Conservation (phyloP, 305 asterid species). For the Fraxinus latifolia region DNA sequence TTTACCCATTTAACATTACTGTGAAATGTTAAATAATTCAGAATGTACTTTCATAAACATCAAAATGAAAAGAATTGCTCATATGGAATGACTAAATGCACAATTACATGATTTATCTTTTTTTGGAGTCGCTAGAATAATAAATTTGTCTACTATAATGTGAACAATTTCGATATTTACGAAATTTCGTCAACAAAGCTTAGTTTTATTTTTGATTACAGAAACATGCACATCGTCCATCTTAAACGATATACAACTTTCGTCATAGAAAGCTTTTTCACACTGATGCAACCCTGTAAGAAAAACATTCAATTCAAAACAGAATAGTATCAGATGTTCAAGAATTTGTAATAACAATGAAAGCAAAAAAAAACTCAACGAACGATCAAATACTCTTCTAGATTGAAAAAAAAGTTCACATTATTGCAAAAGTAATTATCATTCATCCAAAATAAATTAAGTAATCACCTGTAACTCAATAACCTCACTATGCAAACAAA, state of each 20-base stretch:
- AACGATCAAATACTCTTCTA: background rate
- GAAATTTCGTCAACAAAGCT: background rate
- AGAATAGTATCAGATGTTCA: background rate
- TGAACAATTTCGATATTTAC: background rate
- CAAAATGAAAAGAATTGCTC: background rate
- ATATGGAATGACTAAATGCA: background rate
- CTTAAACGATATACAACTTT: background rate
- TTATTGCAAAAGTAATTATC: background rate
- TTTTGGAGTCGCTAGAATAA: background rate
- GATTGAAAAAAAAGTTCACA: background rate
- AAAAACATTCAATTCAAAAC: background rate
- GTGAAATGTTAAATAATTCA: background rate
- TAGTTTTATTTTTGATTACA: background rate
- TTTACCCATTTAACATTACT: slow-evolving; percentile 6
- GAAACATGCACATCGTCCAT: background rate
- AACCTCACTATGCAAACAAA: slow-evolving; percentile 49
- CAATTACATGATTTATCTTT: background rate
- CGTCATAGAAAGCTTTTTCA: background rate
- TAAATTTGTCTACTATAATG: background rate
- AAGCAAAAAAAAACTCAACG: background rate
- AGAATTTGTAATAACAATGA: background rate
- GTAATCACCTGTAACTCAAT: slow-evolving; percentile 55
- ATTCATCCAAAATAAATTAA: background rate
- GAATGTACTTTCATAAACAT: background rate
- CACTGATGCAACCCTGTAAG: background rate